Base-by-base conservation (phyloP, 2,329 filamentous ascomycete genomes). In the Ascomycota sp. region DNA sequence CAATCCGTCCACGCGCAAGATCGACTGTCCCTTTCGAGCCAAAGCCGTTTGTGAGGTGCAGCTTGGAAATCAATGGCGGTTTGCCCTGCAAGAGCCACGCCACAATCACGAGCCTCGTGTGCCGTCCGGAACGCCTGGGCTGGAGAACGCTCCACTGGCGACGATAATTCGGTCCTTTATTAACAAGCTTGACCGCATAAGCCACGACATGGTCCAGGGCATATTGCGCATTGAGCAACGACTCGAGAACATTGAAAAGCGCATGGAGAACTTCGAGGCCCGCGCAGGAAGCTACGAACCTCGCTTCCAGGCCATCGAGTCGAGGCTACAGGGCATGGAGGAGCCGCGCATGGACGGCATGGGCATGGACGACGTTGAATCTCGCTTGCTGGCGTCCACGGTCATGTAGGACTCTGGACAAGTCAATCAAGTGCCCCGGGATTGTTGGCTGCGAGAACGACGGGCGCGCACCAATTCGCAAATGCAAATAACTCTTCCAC, bases 41-140 rank as follows among this genome's bases (percentile, higher is more conserved):
- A 72, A 72, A 51, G 67, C 67, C 17, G 67, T 72, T 15, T 72
- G 67, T 36, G 67, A 72, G 42, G 67, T 72, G 6, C 65, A 69
- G 44, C 53, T 72, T 8, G 61, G 61, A 25, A 69, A 71, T 36
- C 66, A 70, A 46, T 72, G 67, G 67, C 63, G 67, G n/a, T 72
- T 72, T 36, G 63, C 61, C 7, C 60, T 72, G 8, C 67, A 71
- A 35, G 64, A 69, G 33, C 46, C 57, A n/a, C 56, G 65, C 10
- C 67, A 72, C 43, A 72, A 72, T 45, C 67, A 72, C 43, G 67
- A 71, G 39, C 61, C 67, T 21, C 63, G 67, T 34, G 50, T 67
- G 29, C 56, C 63, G 7, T 59, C 63, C 12, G 62, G 60, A 23
- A 56, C 58, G 2, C 59, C 64, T 2, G 64, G 65, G 19, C 61